Conservation (phyloP, 2,329 filamentous ascomycete genomes). For the Verticillium nonalfalfae region DNA sequence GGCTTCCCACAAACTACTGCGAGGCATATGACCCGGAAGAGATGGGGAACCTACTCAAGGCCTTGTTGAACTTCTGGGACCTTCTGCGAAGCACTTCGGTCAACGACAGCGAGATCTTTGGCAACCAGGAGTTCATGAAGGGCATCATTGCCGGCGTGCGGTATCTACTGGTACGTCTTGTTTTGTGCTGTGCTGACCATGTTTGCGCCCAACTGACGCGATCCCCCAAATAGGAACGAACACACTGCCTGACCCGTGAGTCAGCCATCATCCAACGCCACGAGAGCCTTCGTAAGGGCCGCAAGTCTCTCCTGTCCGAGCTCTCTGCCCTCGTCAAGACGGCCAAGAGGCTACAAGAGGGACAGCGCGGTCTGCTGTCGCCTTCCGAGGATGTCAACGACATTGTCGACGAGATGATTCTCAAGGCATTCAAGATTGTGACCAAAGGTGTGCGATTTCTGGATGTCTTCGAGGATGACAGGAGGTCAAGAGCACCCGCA, state of each 20-base stretch:
- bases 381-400: constrained; percentile 59
- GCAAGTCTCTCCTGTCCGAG: constrained; percentile 84
- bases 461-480: constrained; percentile 71
- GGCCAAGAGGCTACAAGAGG: constrained; percentile 77
- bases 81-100: constrained; percentile 71
- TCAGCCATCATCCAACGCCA: constrained; percentile 68
- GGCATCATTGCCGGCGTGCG: constrained; percentile 90
- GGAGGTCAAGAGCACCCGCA: constrained; percentile 39
- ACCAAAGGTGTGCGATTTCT: constrained; percentile 84
- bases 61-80: constrained; percentile 89
- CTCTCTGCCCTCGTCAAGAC: constrained; percentile 84
- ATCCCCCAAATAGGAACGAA: constrained; percentile 65
- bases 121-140: constrained; percentile 89
- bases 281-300: constrained; percentile 68
- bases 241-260: constrained; percentile 81
- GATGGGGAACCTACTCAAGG: constrained; percentile 78
- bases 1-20: constrained; percentile 98
- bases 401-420: constrained; percentile 84
- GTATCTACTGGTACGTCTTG: constrained; percentile 68
- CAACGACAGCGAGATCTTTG: constrained; percentile 72
- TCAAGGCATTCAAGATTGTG: constrained; percentile 92
- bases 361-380: constrained; percentile 44
- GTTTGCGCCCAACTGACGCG: constrained; percentile 1
- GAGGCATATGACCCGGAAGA: constrained; percentile 87
- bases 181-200: background rate